These are phyloP conservation scores for Aspergillus sp. DNA, from an alignment of 2,329 filamentous ascomycete genomes.

Conservation along the genomic window DNA sequence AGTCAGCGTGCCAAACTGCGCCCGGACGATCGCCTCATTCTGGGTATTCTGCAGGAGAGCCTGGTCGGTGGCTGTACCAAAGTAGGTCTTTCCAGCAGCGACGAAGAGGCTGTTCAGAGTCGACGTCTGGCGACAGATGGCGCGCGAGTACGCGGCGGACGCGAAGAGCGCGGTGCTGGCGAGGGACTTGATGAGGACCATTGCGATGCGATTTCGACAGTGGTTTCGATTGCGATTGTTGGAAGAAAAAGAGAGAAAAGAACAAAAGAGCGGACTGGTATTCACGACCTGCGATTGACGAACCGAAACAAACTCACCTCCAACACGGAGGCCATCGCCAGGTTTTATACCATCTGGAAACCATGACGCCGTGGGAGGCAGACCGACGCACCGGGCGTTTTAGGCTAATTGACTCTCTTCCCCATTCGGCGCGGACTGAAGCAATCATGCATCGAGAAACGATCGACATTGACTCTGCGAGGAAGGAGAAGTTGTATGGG, in stretches of 20 bases:
- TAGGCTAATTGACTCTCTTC: constrained; percentile 11
- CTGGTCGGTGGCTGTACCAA: constrained; percentile 62
- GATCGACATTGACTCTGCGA: background rate
- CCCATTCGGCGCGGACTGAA: constrained; percentile 10
- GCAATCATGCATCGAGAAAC: background rate
- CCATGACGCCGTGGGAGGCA: background rate
- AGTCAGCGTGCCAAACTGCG: constrained; percentile 69
- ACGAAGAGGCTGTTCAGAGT: constrained; percentile 61
- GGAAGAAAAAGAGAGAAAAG: background rate
- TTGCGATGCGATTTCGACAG: background rate
- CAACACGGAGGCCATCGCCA: background rate
- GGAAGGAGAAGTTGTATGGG: background rate
- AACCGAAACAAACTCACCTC: background rate
- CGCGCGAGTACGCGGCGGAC: constrained; percentile 11
- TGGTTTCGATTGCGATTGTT: background rate
- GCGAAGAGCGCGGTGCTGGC: constrained; percentile 8
- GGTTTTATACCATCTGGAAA: background rate
- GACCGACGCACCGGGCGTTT: background rate
- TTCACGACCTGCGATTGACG: background rate
- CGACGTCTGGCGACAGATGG: constrained; percentile 20
- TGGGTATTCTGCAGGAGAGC: constrained; percentile 61
- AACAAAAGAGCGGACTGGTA: background rate
- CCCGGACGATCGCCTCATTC: constrained; percentile 62
- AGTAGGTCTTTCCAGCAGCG: constrained; percentile 68
- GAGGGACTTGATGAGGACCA: constrained; percentile 18